Evolutionary conservation across 2,329 filamentous ascomycete species (phyloP).

Genomic region (Diaporthe citriasiana): DNA sequence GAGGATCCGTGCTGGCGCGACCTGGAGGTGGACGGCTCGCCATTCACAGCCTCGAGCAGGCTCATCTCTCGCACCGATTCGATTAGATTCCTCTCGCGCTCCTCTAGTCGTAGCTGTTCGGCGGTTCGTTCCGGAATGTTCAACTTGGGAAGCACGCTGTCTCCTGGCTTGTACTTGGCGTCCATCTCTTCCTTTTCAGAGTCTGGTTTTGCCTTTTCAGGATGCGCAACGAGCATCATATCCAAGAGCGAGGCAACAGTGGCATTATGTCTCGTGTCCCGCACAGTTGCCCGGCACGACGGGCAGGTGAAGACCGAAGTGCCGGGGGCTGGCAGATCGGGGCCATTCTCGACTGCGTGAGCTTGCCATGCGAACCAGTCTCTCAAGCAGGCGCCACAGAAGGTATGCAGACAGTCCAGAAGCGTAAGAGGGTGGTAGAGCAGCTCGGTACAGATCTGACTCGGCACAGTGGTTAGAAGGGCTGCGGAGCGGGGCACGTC

Average conservation of each 20-base stretch:
- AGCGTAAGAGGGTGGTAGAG: conserved; percentile 92
- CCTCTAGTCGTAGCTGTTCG: conserved; percentile 69
- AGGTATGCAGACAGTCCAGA: conserved; percentile 94
- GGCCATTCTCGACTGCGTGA: conserved; percentile 66
- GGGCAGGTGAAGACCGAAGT: conserved; percentile 84
- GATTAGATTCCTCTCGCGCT: conserved; percentile 78
- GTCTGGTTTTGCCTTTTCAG: conserved; percentile 76
- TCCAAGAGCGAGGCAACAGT: conserved; percentile 91
- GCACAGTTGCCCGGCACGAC: conserved; percentile 88
- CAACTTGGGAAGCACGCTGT: conserved; percentile 80
- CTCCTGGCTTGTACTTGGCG: conserved; percentile 83
- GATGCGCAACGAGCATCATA: conserved; percentile 86
- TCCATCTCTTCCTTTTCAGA: conserved; percentile 84
- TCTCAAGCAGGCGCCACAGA: conserved; percentile 94
- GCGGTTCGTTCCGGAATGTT: conserved; percentile 64
- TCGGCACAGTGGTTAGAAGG: conserved; percentile 39
- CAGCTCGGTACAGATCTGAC: conserved; percentile 94
- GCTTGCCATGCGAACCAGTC: conserved; percentile 94
- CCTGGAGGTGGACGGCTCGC: conserved; percentile 50
- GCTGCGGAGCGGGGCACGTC: conserved; percentile 27
- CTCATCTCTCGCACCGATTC: conserved; percentile 82
- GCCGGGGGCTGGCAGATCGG: conserved; percentile 63
- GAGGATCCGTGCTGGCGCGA: conserved; percentile 45
- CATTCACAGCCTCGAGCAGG: conserved; percentile 75
- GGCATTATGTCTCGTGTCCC: conserved; percentile 90